A percentile compares a stretch with the other conserved stretches of the same genome.
Conservation (phyloP, 1,139 yeast species). For the Hanseniaspora gamundiae region DNA sequence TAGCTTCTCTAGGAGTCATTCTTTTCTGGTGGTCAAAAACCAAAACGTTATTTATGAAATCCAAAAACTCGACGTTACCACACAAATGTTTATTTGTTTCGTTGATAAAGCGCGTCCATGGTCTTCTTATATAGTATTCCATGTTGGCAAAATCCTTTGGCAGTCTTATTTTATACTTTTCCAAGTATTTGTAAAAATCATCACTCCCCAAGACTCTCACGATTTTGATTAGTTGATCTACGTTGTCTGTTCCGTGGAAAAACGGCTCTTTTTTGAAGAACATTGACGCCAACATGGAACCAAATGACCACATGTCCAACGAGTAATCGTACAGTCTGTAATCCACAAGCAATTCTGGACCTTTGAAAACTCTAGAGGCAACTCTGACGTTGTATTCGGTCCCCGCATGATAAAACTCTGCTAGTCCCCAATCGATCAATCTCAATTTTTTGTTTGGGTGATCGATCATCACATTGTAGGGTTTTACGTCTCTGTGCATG, state of each 20-base stretch:
- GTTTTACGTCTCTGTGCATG: conserved; percentile 97
- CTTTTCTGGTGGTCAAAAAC: conserved; percentile 93
- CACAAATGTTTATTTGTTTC: conserved; percentile 62
- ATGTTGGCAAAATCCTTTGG: conserved; percentile 77
- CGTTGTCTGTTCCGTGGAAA: conserved; percentile 92
- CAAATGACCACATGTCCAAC: conserved; percentile 91
- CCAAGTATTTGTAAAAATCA: conserved; percentile 59
- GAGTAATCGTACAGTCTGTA: conserved; percentile 90
- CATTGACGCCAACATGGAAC: conserved; percentile 97
- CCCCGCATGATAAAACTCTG: conserved; percentile 93
- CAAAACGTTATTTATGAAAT: conserved; percentile 69
- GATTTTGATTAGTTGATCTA: conserved; percentile 91
- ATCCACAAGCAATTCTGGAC: conserved; percentile 93
- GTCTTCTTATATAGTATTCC: conserved; percentile 69
- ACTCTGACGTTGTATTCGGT: conserved; percentile 94
- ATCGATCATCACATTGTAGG: conserved; percentile 97
- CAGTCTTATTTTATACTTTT: conserved; percentile 64
- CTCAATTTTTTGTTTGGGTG: conserved; percentile 61
- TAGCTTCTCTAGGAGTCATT: conserved; percentile 88
- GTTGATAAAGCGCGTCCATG: conserved; percentile 79
- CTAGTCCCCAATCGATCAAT: conserved; percentile 96
- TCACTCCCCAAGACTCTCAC: conserved; percentile 89
- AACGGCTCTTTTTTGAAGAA: conserved; percentile 94
- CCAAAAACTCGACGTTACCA: conserved; percentile 54
- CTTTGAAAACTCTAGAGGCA: conserved; percentile 95